These are phyloP conservation scores for Pseudogymnoascus sp. DNA, from an alignment of 2,329 filamentous ascomycete genomes.

Conservation along the genomic window DNA sequence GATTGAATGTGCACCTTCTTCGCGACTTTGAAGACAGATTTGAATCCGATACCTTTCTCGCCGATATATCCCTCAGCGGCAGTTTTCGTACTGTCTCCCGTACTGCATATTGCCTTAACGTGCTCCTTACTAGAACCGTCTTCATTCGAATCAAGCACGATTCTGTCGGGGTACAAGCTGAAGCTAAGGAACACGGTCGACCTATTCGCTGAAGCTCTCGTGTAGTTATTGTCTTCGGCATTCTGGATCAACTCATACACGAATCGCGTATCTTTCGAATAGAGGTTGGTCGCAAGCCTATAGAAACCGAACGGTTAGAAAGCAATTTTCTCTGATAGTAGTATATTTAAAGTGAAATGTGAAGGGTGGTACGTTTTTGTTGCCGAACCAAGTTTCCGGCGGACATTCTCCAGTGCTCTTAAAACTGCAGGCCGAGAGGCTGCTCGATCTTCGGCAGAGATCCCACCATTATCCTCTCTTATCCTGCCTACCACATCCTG, in stretches of 20 bases:
- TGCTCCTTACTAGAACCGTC: slow-evolving; percentile 30
- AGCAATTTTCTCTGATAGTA: not conserved
- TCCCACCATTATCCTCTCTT: slow-evolving; percentile 4
- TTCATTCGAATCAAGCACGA: slow-evolving; percentile 34
- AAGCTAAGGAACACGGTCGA: slow-evolving; percentile 18
- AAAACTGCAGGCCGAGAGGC: slow-evolving; percentile 3
- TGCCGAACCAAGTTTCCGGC: slow-evolving; percentile 7
- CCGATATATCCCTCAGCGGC: slow-evolving; percentile 24
- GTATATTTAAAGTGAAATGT: not conserved
- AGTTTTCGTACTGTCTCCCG: slow-evolving; percentile 31
- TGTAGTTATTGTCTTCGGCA: slow-evolving; percentile 34
- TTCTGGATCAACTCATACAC: slow-evolving; percentile 31
- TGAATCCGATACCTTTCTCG: slow-evolving; percentile 33
- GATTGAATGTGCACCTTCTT: slow-evolving; percentile 33
- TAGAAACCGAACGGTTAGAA: not conserved
- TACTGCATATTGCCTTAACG: slow-evolving; percentile 31
- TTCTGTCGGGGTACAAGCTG: slow-evolving; percentile 12
- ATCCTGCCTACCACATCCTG: not conserved
- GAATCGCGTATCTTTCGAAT: slow-evolving; percentile 29
- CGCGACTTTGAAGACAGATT: slow-evolving; percentile 29
- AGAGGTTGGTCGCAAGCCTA: slow-evolving; percentile 37
- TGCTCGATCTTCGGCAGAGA: not conserved
- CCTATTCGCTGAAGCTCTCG: slow-evolving; percentile 6
- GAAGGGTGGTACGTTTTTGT: slow-evolving; percentile 11
- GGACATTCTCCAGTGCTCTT: slow-evolving; percentile 2